Evolutionary conservation across 208 protist species (phyloP), one percentile per base, ranked within the genome.

Genomic region (Wallacemonas sp.): DNA sequence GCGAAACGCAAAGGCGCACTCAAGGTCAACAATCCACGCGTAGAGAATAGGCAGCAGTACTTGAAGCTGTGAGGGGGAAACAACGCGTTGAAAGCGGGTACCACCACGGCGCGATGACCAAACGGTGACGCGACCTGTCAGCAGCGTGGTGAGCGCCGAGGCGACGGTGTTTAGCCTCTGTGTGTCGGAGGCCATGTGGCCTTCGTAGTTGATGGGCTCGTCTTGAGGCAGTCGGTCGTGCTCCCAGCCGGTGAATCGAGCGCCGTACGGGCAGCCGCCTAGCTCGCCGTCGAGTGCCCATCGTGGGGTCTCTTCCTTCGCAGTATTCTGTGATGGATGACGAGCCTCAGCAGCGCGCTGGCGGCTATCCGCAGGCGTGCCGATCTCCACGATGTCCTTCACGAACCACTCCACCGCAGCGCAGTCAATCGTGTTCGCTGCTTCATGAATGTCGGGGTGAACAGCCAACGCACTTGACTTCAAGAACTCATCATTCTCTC

Each of bases 21-120:
- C 66, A 70, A 69, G 88, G 59, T 89, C 58, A 2, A 77, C 76
- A 24, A 83, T 31, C 84, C 88, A 94, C 22, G 55, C 54, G 72
- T 91, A 94, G 3, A 94, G 65, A 12, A 86, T 31, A 15, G 83
- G 82, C 34, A 86, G 68, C 39, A 90, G 59, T 21, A 53, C 70
- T 22, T 59, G 61, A 53, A 84, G 85, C 51, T 90, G 55, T 53
- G 72, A 68, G 27, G 36, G 39, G 2, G 82, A 78, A 9, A 88
- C 21, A 19, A n/a, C 9, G 51, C 51, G 24, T 2, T 31, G 51
- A 8, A 3, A 24, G 51, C 30, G 51, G 11, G n/a, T n/a, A n/a
- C n/a, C n/a, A n/a, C n/a, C n/a, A n/a, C n/a, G n/a, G n/a, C n/a
- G n/a, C n/a, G n/a, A n/a, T n/a, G n/a, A n/a, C n/a, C n/a, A n/a